Base-by-base conservation (phyloP, 108 stramenopile genomes). In the Nitzschia sp. region DNA sequence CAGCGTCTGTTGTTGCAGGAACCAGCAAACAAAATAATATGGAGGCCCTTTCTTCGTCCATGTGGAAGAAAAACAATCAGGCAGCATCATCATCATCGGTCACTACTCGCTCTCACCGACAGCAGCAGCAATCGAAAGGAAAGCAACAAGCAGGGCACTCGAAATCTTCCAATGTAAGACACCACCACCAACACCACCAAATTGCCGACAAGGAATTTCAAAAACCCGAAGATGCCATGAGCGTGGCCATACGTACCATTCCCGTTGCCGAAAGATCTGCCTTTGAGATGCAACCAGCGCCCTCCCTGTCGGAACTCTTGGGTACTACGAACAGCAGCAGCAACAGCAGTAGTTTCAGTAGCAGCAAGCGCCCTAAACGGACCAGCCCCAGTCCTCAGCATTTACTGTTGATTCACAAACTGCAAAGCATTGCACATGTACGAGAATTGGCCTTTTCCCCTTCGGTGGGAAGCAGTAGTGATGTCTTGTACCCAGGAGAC, bases 371-470 rank as follows among this genome's bases (percentile, higher is more conserved):
- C 9, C 38, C 13, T 13, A 66, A 68, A 64, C 48, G 58, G 44
- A 55, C 77, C 41, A 78, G 74, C 22, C 86, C 82, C 17, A 73
- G 70, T 11, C 48, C 54, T 34, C 78, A 82, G 33, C 82, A 87
- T 59, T 71, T 80, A 50, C 25, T 75, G 38, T 19, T 87, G 30
- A 56, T 82, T 6, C 78, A 87, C 36, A 54, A 63, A 54, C 30
- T 87, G 29, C 68, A 81, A 55, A 47, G 47, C 1, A 47, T 72
- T 6, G 29, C 38, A 8, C 44, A 69, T 31, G 70, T 82, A 31
- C 75, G 84, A 45, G 87, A 92, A 52, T 53, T 89, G 45, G 70
- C 56, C 9, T 92, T 88, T 76, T 77, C 75, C 36, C 79, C 73
- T 1, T 73, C 76, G 22, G 69, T 80, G 35, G 78, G 87, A 44